Base-by-base conservation (phyloP, 345 rosid genomes). In the Eucalyptus lansdowneana region DNA sequence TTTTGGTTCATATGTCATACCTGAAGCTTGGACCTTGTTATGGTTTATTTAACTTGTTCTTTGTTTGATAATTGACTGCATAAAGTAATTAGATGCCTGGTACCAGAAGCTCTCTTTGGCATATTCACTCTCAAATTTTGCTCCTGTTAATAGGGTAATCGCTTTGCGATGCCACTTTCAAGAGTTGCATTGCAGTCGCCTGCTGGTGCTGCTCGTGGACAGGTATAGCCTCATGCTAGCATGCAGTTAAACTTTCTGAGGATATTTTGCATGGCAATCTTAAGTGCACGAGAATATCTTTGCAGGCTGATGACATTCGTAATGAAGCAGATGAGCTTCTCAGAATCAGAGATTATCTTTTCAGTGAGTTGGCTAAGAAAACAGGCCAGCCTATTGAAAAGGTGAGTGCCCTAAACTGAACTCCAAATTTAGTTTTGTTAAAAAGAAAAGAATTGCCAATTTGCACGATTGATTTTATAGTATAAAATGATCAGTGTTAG, bases 121-220 rank as follows among this genome's bases (percentile, higher is more conserved):
- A 7, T 40, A 40, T 76, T 40, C 85, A 40, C 29, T 76, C 27
- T 76, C 11, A 76, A 3, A 76, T 76, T 40, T 21, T 76, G 85
- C 85, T 76, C 16, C 85, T 6, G 29, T 76, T 76, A 21, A 76
- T 76, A 97, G 99, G 98, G 98, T 88, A 86, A 95, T 86, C 98
- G 97, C n/a, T 93, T 92, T 92, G 98, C 96, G 54, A 94, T 95
- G 97, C 98, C 97, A 40, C 93, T 94, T 89, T 94, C 98, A 87
- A 96, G 97, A 91, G 89, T 97, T 72, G 96, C 95, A 29, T 92
- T 97, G 76, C 93, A 92, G 11, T 92, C 98, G 89, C 99, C 99
- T 54, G 96, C 96, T 53, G 99, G 98, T 89, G 94, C 97, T 89
- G 99, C 99, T 85, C 95, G 98, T 87, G 99, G 98, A 88, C 98